A percentile compares a stretch with the other conserved stretches of the same genome.
Conservation (phyloP, 2,329 filamentous ascomycete species). For the Nigrograna mackinnonii region DNA sequence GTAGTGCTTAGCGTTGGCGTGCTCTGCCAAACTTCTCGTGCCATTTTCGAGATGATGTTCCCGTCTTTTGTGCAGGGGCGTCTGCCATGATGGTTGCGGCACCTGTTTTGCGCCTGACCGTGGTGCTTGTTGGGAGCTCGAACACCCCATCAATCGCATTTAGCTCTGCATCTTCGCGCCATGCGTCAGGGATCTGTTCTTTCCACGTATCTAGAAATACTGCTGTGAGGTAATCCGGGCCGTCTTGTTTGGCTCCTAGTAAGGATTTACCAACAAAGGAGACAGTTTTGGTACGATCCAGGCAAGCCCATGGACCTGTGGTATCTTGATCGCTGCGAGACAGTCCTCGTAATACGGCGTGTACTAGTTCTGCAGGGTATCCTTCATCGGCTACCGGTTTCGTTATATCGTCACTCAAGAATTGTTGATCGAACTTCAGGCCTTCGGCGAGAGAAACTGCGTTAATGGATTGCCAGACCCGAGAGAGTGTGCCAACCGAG, state of each 20-base stretch:
- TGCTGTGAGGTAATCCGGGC: slow-evolving; percentile 28
- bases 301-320: slow-evolving; percentile 35
- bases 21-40: slow-evolving; percentile 43
- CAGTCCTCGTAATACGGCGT: slow-evolving; percentile 42
- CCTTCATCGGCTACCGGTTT: slow-evolving; percentile 39
- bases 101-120: slow-evolving; percentile 29
- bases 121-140: slow-evolving; percentile 34
- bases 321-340: slow-evolving; percentile 26
- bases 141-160: slow-evolving; percentile 34
- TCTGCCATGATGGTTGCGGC: slow-evolving; percentile 7
- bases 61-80: slow-evolving; percentile 15
- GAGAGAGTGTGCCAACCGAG: slow-evolving; percentile 49
- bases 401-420: slow-evolving; percentile 37
- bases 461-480: slow-evolving; percentile 53
- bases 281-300: slow-evolving; percentile 35
- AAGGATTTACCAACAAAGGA: slow-evolving; percentile 34
- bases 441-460: slow-evolving; percentile 45
- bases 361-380: slow-evolving; percentile 39
- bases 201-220: slow-evolving; percentile 42
- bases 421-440: slow-evolving; percentile 42
- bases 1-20: slow-evolving; percentile 25
- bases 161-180: slow-evolving; percentile 37
- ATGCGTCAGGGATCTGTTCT: slow-evolving; percentile 41
- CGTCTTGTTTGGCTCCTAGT: slow-evolving; percentile 28
- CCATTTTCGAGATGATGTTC: slow-evolving; percentile 40